These are phyloP conservation scores for Mrakia gelida DNA, from an alignment of 768 basidiomycete genomes.

Conservation along the genomic window DNA sequence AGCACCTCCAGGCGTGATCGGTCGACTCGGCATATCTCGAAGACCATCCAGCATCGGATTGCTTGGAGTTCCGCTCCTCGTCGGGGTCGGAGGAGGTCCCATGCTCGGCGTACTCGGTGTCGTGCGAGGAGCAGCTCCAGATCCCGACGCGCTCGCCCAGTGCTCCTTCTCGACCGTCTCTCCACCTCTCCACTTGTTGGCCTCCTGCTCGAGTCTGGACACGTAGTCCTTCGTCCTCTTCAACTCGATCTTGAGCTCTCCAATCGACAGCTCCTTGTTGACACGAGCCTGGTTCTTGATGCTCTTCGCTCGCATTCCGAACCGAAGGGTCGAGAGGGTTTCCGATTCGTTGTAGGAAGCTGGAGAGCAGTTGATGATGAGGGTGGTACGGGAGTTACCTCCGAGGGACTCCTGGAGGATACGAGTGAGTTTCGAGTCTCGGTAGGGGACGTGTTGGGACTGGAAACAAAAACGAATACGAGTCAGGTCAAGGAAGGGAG, in stretches of 20 bases:
- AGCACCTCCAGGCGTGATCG: slow-evolving; percentile 76
- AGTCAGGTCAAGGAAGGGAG: background rate
- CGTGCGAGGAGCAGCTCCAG: slow-evolving; percentile 12
- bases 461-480: slow-evolving; percentile 41
- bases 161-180: slow-evolving; percentile 75
- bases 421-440: slow-evolving; percentile 97
- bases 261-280: slow-evolving; percentile 89
- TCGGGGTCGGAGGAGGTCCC: slow-evolving; percentile 10
- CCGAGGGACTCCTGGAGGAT: slow-evolving; percentile 98
- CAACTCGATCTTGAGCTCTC: slow-evolving; percentile 88
- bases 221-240: slow-evolving; percentile 88
- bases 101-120: background rate
- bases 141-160: slow-evolving; percentile 60
- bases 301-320: slow-evolving; percentile 99
- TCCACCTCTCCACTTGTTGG: slow-evolving; percentile 82
- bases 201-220: slow-evolving; percentile 81
- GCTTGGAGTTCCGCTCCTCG: slow-evolving; percentile 44
- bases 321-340: slow-evolving; percentile 92
- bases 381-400: slow-evolving; percentile 80
- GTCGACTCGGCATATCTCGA: slow-evolving; percentile 74
- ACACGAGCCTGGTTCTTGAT: slow-evolving; percentile 99
- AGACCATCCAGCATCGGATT: slow-evolving; percentile 67
- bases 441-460: slow-evolving; percentile 96
- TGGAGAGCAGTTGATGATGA: slow-evolving; percentile 94
- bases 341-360: slow-evolving; percentile 96